Conservation (phyloP, 2,329 filamentous ascomycete species). For the Aspergillus chevalieri region DNA sequence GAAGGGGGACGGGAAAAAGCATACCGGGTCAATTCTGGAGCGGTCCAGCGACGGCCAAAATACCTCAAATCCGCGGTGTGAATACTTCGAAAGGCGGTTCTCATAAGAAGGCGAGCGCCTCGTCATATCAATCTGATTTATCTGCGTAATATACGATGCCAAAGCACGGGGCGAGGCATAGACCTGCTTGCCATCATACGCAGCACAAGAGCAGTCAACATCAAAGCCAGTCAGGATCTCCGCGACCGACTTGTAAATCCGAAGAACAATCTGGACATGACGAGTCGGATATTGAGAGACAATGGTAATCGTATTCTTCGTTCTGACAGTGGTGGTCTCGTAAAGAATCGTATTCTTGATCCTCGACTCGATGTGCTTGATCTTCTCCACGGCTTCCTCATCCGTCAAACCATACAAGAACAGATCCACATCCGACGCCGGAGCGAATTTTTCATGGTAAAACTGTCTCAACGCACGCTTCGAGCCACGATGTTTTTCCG, state of each 20-base stretch:
- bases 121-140: slow-evolving; percentile 72
- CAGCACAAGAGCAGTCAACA: slow-evolving; percentile 75
- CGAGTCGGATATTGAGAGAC: slow-evolving; percentile 76
- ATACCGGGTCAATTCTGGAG: slow-evolving; percentile 63
- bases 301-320: slow-evolving; percentile 83
- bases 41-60: slow-evolving; percentile 72
- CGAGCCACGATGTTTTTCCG: slow-evolving; percentile 53
- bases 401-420: slow-evolving; percentile 77
- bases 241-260: slow-evolving; percentile 75
- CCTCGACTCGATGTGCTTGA: slow-evolving; percentile 70
- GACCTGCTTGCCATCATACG: slow-evolving; percentile 74
- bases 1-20: background rate
- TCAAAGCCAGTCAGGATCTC: slow-evolving; percentile 86
- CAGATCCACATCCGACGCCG: slow-evolving; percentile 79
- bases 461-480: slow-evolving; percentile 62
- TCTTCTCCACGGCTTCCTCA: slow-evolving; percentile 73
- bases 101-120: slow-evolving; percentile 81
- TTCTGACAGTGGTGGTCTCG: slow-evolving; percentile 78
- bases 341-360: slow-evolving; percentile 70
- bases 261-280: slow-evolving; percentile 79
- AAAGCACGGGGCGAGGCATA: slow-evolving; percentile 72
- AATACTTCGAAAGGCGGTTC: slow-evolving; percentile 79
- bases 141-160: slow-evolving; percentile 72
- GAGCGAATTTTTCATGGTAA: slow-evolving; percentile 74
- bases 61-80: slow-evolving; percentile 75